These are phyloP conservation scores for Hippophae rhamnoides DNA, from an alignment of 306 rosid genomes.

Conservation along the genomic window DNA sequence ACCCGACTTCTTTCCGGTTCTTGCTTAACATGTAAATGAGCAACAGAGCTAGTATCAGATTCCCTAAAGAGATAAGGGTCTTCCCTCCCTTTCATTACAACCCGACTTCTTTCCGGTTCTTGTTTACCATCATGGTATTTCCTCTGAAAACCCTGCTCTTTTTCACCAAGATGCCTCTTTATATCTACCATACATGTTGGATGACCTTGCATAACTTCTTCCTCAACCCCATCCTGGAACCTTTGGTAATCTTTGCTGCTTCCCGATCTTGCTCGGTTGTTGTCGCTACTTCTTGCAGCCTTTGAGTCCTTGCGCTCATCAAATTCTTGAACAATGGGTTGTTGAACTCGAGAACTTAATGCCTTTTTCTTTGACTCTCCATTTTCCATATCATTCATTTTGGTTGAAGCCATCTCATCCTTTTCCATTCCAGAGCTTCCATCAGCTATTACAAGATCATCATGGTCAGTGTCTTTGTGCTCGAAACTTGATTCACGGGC, in stretches of 20 bases:
- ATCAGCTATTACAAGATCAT: constrained; percentile 45
- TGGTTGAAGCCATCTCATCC: constrained; percentile 36
- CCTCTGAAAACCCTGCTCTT: constrained; percentile 48
- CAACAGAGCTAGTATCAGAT: constrained; percentile 54
- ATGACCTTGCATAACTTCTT: constrained; percentile 80
- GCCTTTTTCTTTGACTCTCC: constrained; percentile 37
- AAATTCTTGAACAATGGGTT: constrained; percentile 39
- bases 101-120: constrained; percentile 58
- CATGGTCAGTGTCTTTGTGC: constrained; percentile 45
- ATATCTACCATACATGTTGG: constrained; percentile 36
- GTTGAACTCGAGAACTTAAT: constrained; percentile 46
- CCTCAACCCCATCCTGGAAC: constrained; percentile 70
- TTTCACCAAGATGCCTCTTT: constrained; percentile 54
- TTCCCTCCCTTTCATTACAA: constrained; percentile 50
- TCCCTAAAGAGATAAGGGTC: constrained; percentile 59
- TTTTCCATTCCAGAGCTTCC: constrained; percentile 51
- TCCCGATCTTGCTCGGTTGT: constrained; percentile 89
- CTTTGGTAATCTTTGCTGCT: constrained; percentile 78
- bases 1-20: constrained; percentile 58
- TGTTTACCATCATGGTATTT: constrained; percentile 55
- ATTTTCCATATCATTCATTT: constrained; percentile 21
- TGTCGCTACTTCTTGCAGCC: constrained; percentile 92
- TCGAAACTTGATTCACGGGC: constrained; percentile 46
- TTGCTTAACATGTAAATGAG: constrained; percentile 52
- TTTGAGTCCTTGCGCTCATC: constrained; percentile 73